Conservation (phyloP, 1,284 basidiomycete genomes). For the Coniferiporia weirii region DNA sequence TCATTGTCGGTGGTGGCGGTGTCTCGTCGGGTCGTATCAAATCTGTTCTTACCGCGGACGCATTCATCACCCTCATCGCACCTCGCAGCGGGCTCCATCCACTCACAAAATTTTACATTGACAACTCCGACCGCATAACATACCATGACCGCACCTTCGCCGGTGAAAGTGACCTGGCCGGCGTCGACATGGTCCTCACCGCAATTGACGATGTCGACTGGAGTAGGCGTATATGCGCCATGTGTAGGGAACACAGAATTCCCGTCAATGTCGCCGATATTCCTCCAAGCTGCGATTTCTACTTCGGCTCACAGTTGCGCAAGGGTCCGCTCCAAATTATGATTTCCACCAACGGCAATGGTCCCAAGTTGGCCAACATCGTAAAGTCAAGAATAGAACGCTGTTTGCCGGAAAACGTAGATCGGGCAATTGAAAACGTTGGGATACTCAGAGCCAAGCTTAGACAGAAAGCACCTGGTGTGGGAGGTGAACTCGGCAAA, state of each 20-base stretch:
- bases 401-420: constrained; percentile 68
- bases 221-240: constrained; percentile 66
- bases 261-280: constrained; percentile 97
- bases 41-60: constrained; percentile 61
- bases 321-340: constrained; percentile 91
- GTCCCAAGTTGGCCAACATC: constrained; percentile 86
- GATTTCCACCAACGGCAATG: constrained; percentile 93
- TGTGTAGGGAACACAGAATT: constrained; percentile 67
- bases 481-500: constrained; percentile 69
- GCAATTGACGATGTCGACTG: constrained; percentile 84
- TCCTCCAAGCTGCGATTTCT: constrained; percentile 94
- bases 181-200: constrained; percentile 88
- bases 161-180: constrained; percentile 51
- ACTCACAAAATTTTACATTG: constrained; percentile 50
- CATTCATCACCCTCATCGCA: constrained; percentile 56
- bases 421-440: constrained; percentile 77
- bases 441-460: constrained; percentile 67
- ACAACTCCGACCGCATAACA: constrained; percentile 52
- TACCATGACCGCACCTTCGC: constrained; percentile 68
- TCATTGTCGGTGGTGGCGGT: constrained; percentile 87
- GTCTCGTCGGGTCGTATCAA: constrained; percentile 78
- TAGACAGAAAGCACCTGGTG: constrained; percentile 68
- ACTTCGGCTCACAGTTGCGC: constrained; percentile 93
- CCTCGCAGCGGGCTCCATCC: constrained; percentile 60
- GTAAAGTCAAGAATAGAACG: constrained; percentile 70